A percentile compares a stretch with the other conserved stretches of the same genome.
Evolutionary conservation across 345 rosid species (phyloP).

Genomic region (Diplotaxis tenuifolia): DNA sequence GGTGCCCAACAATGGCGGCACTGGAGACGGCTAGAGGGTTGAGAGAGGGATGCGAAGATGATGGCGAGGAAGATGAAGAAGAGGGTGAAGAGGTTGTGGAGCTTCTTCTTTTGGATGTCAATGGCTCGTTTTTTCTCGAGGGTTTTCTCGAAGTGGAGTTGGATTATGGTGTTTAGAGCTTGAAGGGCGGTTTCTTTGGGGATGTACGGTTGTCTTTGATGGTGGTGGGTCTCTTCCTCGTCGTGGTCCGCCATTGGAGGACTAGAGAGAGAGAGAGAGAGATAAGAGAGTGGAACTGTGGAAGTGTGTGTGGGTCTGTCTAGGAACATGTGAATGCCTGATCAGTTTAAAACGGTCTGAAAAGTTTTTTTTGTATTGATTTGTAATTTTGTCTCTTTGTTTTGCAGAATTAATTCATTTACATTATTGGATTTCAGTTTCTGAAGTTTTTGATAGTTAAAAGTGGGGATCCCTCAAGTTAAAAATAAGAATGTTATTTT

Average conservation of each 20-base stretch:
- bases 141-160: slow-evolving; percentile 95
- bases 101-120: slow-evolving; percentile 92
- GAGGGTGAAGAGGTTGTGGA: slow-evolving; percentile 78
- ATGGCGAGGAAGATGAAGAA: slow-evolving; percentile 87
- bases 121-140: slow-evolving; percentile 88
- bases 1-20: slow-evolving; percentile 94
- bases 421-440: background rate
- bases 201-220: slow-evolving; percentile 40
- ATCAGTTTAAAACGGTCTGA: background rate
- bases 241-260: slow-evolving; percentile 73
- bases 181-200: slow-evolving; percentile 87
- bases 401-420: background rate
- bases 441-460: too few relatives aligned
- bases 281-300: too few relatives aligned
- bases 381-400: background rate
- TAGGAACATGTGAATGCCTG: background rate
- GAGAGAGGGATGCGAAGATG: slow-evolving; percentile 54
- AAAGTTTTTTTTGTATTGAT: background rate
- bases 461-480: too few relatives aligned
- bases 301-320: background rate
- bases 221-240: slow-evolving; percentile 39
- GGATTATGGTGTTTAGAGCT: slow-evolving; percentile 87
- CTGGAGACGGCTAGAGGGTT: slow-evolving; percentile 57
- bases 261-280: background rate
- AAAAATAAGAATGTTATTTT: too few relatives aligned